Evolutionary conservation across 192 early-diverging fungal genomes (phyloP).

Genomic region (Helicostylum pulchrum): DNA sequence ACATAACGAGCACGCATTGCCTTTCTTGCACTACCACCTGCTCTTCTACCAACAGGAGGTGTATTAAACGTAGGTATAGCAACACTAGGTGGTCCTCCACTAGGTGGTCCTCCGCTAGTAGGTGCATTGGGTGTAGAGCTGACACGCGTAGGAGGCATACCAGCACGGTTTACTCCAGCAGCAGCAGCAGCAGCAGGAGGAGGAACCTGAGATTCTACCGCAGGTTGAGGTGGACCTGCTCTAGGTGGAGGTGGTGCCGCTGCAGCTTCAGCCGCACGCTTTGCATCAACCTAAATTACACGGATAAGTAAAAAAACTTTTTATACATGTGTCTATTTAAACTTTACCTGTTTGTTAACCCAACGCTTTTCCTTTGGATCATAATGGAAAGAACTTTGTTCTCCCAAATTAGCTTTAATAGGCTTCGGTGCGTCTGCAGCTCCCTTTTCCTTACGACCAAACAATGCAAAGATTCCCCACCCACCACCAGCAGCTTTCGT

Average conservation of each 20-base stretch:
- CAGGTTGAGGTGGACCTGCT: neutral
- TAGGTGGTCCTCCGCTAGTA: too few species aligned
- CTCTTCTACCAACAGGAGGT: slow-evolving; percentile 27
- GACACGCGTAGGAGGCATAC: slow-evolving; percentile 6
- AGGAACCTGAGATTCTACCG: neutral
- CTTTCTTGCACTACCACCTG: slow-evolving; percentile 32
- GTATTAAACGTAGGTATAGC: slow-evolving; percentile 3
- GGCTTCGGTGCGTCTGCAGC: slow-evolving; percentile 35
- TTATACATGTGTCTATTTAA: neutral
- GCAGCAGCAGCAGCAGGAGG: slow-evolving; percentile 11
- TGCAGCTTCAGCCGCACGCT: slow-evolving; percentile 16
- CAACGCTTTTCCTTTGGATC: slow-evolving; percentile 84
- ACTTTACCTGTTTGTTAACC: slow-evolving; percentile 74
- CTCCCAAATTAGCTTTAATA: slow-evolving; percentile 83
- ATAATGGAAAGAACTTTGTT: slow-evolving; percentile 81
- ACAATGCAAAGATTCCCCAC: slow-evolving; percentile 37
- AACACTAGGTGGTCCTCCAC: neutral
- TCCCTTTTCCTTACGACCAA: slow-evolving; percentile 14
- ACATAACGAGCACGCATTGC: slow-evolving; percentile 45
- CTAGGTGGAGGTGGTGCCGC: slow-evolving; percentile 31
- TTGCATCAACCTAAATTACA: too few species aligned
- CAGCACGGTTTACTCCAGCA: neutral
- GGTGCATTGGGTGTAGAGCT: slow-evolving; percentile 22
- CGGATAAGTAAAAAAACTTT: too few species aligned
- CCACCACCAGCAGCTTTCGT: slow-evolving; percentile 11